Percentiles rank a stretch among this genome's conserved stretches.
Evolutionary conservation across 768 basidiomycete species (phyloP).

Genomic region (Clavulina sp.): DNA sequence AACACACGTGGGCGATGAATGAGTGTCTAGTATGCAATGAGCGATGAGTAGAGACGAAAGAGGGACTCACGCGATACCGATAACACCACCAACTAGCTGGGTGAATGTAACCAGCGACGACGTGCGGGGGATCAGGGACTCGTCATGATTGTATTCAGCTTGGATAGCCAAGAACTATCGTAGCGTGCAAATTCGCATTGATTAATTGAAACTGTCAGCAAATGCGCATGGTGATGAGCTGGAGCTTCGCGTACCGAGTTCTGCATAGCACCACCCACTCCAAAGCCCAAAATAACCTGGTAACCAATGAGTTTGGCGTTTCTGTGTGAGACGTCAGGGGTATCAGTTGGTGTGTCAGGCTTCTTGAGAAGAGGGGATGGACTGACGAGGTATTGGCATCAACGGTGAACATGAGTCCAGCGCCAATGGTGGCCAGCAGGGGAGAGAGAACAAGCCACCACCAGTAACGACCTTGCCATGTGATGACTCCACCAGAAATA

Average conservation of each 20-base stretch:
- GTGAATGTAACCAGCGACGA: constrained; percentile 6
- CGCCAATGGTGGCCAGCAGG: constrained; percentile 16
- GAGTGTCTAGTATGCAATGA: neutral
- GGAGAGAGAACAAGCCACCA: constrained; percentile 16
- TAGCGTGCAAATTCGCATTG: neutral
- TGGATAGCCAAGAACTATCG: constrained; percentile 2
- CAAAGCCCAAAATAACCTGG: constrained; percentile 13
- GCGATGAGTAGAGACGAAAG: neutral
- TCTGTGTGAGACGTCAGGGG: neutral
- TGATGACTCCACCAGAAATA: constrained; percentile 17
- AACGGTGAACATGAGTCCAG: constrained; percentile 20
- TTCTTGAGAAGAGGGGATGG: too few species aligned
- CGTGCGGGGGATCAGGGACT: constrained; percentile 6
- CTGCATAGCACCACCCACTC: constrained; percentile 12
- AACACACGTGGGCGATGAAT: too few species aligned
- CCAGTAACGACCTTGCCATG: constrained; percentile 17
- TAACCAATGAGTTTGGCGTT: neutral
- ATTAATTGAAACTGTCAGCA: too few species aligned
- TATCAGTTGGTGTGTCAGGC: neutral
- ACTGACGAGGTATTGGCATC: constrained; percentile 11
- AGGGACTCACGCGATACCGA: constrained; percentile 3
- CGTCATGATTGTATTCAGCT: constrained; percentile 5
- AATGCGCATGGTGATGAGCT: too few species aligned
- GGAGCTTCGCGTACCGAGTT: too few species aligned
- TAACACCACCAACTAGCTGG: constrained; percentile 6